Evolutionary conservation across 2,329 filamentous ascomycete genomes (phyloP).

Genomic region (Pochonia chlamydosporia): DNA sequence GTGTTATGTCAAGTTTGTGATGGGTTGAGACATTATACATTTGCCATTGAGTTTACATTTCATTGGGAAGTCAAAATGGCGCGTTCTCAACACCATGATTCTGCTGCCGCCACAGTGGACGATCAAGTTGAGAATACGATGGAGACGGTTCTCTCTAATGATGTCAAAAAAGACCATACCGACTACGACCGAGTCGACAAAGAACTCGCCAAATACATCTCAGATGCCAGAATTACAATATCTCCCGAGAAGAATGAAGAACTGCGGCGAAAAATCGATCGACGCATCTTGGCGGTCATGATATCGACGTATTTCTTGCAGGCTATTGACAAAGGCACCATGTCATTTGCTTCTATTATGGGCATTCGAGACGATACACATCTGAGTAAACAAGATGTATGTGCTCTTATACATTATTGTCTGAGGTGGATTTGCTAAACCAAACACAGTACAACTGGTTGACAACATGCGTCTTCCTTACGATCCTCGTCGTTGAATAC

Average conservation of each 20-base stretch:
- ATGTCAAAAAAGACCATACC: constrained; percentile 20
- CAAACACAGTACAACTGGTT: constrained; percentile 58
- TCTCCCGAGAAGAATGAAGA: constrained; percentile 53
- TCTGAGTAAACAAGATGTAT: background rate
- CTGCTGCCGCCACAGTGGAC: no score
- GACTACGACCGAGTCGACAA: constrained; percentile 53
- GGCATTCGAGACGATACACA: constrained; percentile 46
- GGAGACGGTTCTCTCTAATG: background rate
- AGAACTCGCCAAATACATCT: constrained; percentile 62
- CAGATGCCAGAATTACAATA: constrained; percentile 49
- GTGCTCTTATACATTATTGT: background rate
- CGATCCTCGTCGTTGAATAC: constrained; percentile 65
- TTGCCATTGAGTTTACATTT: no score
- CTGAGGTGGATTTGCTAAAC: background rate
- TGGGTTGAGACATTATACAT: no score
- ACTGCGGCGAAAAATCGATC: constrained; percentile 61
- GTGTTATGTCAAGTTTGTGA: no score
- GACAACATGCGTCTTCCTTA: constrained; percentile 69
- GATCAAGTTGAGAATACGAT: no score
- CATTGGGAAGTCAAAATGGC: no score
- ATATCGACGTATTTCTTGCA: constrained; percentile 69
- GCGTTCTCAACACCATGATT: no score
- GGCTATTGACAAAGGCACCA: constrained; percentile 61
- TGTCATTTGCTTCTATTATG: constrained; percentile 62
- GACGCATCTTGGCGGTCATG: constrained; percentile 64